Conservation (phyloP, 1,284 basidiomycete genomes). For the Leccinum griseonigrum region DNA sequence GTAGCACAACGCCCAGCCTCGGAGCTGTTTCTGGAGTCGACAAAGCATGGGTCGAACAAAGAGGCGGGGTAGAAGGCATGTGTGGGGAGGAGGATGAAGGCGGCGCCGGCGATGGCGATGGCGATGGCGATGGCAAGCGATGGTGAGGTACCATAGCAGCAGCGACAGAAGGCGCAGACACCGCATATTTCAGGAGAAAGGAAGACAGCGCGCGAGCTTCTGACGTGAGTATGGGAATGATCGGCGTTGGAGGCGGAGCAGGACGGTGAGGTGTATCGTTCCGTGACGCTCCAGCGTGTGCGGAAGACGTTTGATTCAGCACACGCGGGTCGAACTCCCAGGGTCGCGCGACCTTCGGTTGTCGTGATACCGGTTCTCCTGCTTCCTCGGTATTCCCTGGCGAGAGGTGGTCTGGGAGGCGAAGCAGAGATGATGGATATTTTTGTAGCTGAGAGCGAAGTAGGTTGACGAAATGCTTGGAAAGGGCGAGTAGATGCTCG, state of each 20-base stretch:
- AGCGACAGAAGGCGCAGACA: background rate
- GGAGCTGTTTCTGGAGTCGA: background rate
- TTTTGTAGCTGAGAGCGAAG: conserved; percentile 29
- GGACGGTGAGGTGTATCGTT: too few species aligned
- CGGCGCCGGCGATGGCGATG: background rate
- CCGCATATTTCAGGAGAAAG: conserved; percentile 47
- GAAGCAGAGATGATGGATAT: conserved; percentile 24
- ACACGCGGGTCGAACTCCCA: conserved; percentile 21
- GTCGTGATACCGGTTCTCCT: background rate
- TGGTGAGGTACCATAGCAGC: background rate
- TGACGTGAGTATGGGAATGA: conserved; percentile 82
- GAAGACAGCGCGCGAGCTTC: conserved; percentile 70
- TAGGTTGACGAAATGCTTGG: conserved; percentile 37
- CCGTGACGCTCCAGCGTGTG: background rate
- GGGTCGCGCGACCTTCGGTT: conserved; percentile 32
- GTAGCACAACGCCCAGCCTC: conserved; percentile 32
- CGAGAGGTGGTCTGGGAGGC: conserved; percentile 25
- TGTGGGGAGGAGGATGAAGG: background rate
- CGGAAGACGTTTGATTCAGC: background rate
- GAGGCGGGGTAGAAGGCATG: background rate
- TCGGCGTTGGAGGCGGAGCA: conserved; percentile 51
- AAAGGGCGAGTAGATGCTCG: conserved; percentile 38
- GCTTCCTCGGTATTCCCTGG: background rate
- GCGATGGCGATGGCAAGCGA: background rate
- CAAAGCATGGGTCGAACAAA: background rate